These are phyloP conservation scores for Solanum pimpinellifolium DNA, from an alignment of 257 asterid genomes.

Conservation along the genomic window DNA sequence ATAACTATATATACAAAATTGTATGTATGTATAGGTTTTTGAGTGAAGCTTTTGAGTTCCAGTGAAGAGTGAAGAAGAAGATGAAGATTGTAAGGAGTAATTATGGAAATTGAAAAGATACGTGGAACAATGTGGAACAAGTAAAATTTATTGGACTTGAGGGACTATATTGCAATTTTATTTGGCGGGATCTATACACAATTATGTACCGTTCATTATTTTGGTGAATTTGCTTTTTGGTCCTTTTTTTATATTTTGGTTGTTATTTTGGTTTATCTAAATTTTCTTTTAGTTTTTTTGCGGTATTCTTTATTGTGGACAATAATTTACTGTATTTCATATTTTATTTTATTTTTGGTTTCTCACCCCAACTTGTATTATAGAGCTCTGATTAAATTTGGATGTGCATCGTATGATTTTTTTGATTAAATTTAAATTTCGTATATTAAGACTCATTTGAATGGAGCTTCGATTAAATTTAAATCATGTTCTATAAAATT, in stretches of 20 bases:
- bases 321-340: background rate
- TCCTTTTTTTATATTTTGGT: background rate
- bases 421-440: no score
- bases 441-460: no score
- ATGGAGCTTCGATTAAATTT: no score
- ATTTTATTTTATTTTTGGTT: no score
- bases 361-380: no score
- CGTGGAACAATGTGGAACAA: slow-evolving; percentile 45
- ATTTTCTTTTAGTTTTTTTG: background rate
- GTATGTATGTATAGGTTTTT: background rate
- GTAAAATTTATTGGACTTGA: slow-evolving; percentile 16
- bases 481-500: no score
- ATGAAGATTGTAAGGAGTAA: background rate
- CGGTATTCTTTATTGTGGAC: background rate
- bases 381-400: no score
- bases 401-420: no score
- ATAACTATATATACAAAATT: background rate
- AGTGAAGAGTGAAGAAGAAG: background rate
- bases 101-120: slow-evolving; percentile 10
- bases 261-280: background rate
- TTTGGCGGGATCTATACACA: background rate
- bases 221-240: background rate
- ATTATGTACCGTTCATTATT: slow-evolving; percentile 12
- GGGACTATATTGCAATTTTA: background rate
- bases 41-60: background rate